Evolutionary conservation across 2,329 filamentous ascomycete genomes (phyloP), one percentile per base, ranked within the genome.

Genomic region (Leptographium wingfieldii): DNA sequence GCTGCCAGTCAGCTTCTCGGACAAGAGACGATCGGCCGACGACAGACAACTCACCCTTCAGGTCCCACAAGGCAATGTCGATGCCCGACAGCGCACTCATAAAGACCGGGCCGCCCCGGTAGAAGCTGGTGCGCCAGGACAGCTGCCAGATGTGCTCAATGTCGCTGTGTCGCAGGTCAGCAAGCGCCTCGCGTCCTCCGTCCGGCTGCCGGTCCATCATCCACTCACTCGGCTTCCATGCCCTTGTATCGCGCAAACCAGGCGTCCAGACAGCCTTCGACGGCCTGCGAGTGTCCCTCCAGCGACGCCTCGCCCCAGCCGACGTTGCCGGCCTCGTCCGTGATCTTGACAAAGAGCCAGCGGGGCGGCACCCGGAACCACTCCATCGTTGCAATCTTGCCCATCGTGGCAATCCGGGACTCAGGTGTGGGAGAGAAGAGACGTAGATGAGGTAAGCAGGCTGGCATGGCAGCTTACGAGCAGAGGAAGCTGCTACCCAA

Each of bases 111-210:
- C 85, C 85, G 19, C 85, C 85, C 49, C 85, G 78, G 71, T 88
- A 88, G 73, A 88, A 88, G 25, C 81, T 81, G 22, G 78, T 70
- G 56, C 85, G 77, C 79, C 82, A 87, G 56, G 79, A 77, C 65
- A 77, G 77, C 69, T 87, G 84, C 85, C 85, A 88, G 60, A 88
- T 82, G 67, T 87, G 82, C 68, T 88, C 85, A 63, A 88, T 88
- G 61, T 86, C 80, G 68, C 81, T 84, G 60, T 16, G 35, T 16
- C 38, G 38, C 80, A 5, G 14, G 27, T 55, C 29, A 38, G 43
- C 35, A 38, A 14, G 14, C 49, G 56, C 22, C 14, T 49, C 6
- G 19, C 19, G 7, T 52, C 49, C 22, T 12, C 7, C 5, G 14
- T 10, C 10, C n/a, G 10, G 9, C 16, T 6, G 16, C 14, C 3